phyloP scores from a whole-genome alignment of 78 protist genomes.

The Bigelowiella natans region DNA sequence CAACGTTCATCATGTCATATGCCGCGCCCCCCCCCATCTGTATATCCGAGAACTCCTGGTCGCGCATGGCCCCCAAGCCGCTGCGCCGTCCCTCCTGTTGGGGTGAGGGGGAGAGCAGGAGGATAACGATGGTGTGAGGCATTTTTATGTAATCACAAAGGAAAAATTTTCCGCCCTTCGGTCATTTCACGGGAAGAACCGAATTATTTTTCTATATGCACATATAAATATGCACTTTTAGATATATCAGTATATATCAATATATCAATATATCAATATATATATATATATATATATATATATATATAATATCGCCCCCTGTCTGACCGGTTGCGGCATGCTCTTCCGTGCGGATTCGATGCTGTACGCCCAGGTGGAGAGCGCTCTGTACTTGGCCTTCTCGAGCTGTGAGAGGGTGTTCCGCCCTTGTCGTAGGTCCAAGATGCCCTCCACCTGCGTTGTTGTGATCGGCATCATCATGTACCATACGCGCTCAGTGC shows the following conservation, averaged over 20 bases:
- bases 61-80: background rate
- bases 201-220: too few relatives aligned
- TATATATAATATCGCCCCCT: too few relatives aligned
- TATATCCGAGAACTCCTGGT: background rate
- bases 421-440: background rate
- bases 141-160: too few relatives aligned
- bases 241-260: too few relatives aligned
- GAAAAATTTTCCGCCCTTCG: too few relatives aligned
- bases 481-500: too few relatives aligned
- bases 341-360: background rate
- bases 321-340: background rate
- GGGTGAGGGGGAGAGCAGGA: background rate
- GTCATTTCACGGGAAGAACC: too few relatives aligned
- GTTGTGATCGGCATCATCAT: too few relatives aligned
- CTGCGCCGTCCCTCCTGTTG: background rate
- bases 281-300: too few relatives aligned
- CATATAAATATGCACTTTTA: too few relatives aligned
- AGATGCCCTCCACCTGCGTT: background rate
- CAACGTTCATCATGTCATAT: too few relatives aligned
- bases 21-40: background rate
- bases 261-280: too few relatives aligned
- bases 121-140: background rate
- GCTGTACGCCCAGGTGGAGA: background rate
- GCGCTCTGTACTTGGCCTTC: background rate
- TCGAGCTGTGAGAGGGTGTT: background rate